Evolutionary conservation across 805 yeast species (phyloP).

Genomic region (Yarrowia porcina): DNA sequence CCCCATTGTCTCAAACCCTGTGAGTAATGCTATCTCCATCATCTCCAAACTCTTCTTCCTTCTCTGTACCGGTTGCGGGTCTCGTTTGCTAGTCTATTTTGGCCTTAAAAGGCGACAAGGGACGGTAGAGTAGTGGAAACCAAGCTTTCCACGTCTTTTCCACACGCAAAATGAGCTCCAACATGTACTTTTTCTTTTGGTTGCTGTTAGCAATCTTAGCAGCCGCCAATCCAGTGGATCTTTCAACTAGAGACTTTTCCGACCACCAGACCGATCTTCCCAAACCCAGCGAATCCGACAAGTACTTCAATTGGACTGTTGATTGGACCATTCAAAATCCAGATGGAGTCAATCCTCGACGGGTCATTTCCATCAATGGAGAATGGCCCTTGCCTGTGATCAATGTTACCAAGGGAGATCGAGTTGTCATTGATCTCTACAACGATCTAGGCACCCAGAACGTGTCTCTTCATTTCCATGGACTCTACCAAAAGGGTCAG

Average conservation of each 20-base stretch:
- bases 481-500: constrained; percentile 74
- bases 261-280: neutral
- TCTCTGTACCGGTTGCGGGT: neutral
- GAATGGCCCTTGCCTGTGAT: constrained; percentile 79
- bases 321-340: constrained; percentile 44
- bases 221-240: neutral
- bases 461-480: constrained; percentile 87
- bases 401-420: constrained; percentile 71
- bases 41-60: too few relatives aligned
- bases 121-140: too few relatives aligned
- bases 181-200: too few relatives aligned
- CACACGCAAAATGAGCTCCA: too few relatives aligned
- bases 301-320: constrained; percentile 39
- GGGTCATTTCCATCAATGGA: constrained; percentile 61
- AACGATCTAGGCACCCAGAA: constrained; percentile 67
- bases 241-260: neutral
- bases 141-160: too few relatives aligned
- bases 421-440: constrained; percentile 62
- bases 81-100: neutral
- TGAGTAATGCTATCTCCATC: too few relatives aligned
- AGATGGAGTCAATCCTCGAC: constrained; percentile 50
- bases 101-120: neutral
- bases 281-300: neutral
- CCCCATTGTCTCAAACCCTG: too few relatives aligned
- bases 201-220: neutral